Percentiles rank a stretch among this genome's conserved stretches.
phyloP scores from a whole-genome alignment of 768 basidiomycete species.

The Suillus placidus region DNA sequence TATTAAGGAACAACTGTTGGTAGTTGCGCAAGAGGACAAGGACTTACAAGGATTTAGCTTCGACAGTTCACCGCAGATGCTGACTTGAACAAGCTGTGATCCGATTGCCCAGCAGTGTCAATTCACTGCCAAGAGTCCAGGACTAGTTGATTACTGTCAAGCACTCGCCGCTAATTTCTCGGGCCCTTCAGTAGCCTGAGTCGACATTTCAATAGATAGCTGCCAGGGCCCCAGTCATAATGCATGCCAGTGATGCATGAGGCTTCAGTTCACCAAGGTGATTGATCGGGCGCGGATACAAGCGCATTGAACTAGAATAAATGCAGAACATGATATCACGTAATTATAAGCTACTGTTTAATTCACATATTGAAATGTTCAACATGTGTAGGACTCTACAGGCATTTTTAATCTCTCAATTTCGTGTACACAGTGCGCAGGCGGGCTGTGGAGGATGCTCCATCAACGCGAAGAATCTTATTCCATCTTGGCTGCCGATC shows the following conservation, averaged over 20 bases:
- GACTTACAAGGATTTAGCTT: constrained; percentile 1
- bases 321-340: not conserved
- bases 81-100: not conserved
- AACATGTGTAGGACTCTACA: too few relatives aligned
- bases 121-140: not conserved
- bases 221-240: too few relatives aligned
- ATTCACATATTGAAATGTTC: not conserved
- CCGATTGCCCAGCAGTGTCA: not conserved
- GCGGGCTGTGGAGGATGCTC: too few relatives aligned
- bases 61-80: not conserved
- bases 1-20: too few relatives aligned
- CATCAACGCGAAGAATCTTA: too few relatives aligned
- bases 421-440: too few relatives aligned
- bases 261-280: not conserved
- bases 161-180: not conserved
- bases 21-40: too few relatives aligned
- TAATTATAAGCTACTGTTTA: not conserved
- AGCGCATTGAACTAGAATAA: not conserved
- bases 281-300: not conserved
- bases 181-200: not conserved
- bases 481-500: too few relatives aligned
- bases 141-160: not conserved
- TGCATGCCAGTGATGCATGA: too few relatives aligned
- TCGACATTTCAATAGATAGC: too few relatives aligned
- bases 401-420: too few relatives aligned